These are phyloP conservation scores for Fusarium pseudoanthophilum DNA, from an alignment of 2,329 filamentous ascomycete genomes.

Conservation along the genomic window DNA sequence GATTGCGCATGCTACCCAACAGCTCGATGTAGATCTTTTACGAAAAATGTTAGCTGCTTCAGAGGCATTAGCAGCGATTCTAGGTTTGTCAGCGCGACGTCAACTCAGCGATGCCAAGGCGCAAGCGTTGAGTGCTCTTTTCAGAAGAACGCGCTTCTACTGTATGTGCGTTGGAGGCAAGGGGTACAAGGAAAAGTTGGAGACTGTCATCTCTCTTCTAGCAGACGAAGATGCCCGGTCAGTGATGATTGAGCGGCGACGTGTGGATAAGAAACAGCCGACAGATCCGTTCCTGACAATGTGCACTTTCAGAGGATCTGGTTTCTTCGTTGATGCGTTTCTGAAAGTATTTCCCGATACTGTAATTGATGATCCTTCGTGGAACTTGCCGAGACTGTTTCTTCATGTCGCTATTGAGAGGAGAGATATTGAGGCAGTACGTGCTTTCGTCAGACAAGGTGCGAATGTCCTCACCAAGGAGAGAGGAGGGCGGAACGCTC, in stretches of 20 bases:
- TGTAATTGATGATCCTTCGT: background rate
- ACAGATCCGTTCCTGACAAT: background rate
- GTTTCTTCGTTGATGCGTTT: fast-evolving
- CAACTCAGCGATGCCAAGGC: background rate
- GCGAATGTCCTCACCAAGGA: background rate
- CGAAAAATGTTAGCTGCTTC: background rate
- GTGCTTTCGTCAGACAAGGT: background rate
- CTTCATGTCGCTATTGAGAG: background rate
- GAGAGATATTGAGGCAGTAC: fast-evolving
- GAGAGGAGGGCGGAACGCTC: too few species aligned
- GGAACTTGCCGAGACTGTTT: background rate
- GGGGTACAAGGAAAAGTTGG: background rate
- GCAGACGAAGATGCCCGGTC: background rate
- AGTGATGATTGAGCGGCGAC: fast-evolving
- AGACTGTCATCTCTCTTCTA: background rate
- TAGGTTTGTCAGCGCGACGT: background rate
- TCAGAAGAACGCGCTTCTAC: background rate
- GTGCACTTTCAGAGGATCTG: background rate
- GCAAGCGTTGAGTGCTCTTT: background rate
- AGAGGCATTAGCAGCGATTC: fast-evolving
- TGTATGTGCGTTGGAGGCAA: background rate
- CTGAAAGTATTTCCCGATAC: background rate
- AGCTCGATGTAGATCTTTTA: too few species aligned
- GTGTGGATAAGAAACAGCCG: fast-evolving
- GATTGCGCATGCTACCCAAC: too few species aligned